phyloP scores from a whole-genome alignment of 2,329 filamentous ascomycete species.

The Biscogniauxia sp. region DNA sequence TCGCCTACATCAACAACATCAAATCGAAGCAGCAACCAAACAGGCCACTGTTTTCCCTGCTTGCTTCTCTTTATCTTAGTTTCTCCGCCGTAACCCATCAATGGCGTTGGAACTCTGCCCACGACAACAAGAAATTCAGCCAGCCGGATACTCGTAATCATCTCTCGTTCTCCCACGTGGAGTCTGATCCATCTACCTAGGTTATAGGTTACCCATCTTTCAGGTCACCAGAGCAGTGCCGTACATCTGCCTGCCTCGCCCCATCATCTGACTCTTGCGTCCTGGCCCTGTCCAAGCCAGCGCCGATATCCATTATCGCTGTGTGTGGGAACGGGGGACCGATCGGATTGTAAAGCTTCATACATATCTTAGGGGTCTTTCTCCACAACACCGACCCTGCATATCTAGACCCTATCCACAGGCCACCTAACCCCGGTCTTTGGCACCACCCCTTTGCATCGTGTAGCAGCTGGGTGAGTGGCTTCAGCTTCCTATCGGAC shows the following conservation, averaged over 20 bases:
- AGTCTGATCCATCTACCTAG: not conserved
- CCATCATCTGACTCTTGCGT: not conserved
- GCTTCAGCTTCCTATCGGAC: not conserved
- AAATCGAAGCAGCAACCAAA: not conserved
- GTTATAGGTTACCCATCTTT: not conserved
- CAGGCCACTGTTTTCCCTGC: not conserved
- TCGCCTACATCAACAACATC: no score
- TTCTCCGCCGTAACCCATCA: slow-evolving; percentile 7
- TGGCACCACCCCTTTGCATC: not conserved
- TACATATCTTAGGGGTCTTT: not conserved
- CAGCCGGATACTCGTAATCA: slow-evolving; percentile 17
- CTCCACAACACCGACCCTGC: not conserved
- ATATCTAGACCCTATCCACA: not conserved
- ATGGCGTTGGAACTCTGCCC: slow-evolving; percentile 17
- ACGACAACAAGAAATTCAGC: slow-evolving; percentile 16
- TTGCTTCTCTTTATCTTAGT: not conserved
- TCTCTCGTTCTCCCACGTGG: slow-evolving; percentile 4
- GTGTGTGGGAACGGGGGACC: not conserved
- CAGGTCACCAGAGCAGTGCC: not conserved
- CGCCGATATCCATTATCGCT: not conserved
- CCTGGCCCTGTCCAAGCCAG: not conserved
- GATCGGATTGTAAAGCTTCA: not conserved
- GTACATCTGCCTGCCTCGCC: not conserved
- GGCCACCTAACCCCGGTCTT: not conserved
- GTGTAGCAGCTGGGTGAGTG: not conserved